These are phyloP conservation scores for Suillus decipiens DNA, from an alignment of 768 basidiomycete genomes.

Conservation along the genomic window DNA sequence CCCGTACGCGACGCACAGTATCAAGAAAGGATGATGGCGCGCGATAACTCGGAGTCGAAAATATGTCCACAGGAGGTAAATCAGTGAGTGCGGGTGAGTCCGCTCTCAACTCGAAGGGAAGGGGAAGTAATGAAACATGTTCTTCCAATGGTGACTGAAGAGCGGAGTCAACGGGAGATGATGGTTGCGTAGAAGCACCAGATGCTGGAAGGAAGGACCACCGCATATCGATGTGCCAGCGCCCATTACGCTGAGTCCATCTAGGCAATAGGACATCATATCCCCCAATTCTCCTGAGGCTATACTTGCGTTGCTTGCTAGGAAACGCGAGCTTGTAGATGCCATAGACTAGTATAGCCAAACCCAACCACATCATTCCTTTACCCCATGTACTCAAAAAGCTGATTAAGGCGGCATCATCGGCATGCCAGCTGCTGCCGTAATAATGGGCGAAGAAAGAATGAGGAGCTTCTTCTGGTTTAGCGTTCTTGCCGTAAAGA, in stretches of 20 bases:
- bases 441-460: conserved; percentile 98
- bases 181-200: conserved; percentile 39
- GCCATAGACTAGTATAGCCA: conserved; percentile 71
- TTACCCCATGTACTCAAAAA: conserved; percentile 93
- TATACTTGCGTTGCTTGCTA: conserved; percentile 59
- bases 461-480: conserved; percentile 77
- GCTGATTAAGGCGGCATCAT: conserved; percentile 96
- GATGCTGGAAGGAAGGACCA: conserved; percentile 53
- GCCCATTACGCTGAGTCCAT: conserved; percentile 66
- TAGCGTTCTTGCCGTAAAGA: conserved; percentile 97
- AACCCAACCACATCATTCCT: conserved; percentile 80
- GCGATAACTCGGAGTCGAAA: conserved; percentile 41
- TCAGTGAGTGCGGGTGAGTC: conserved; percentile 59
- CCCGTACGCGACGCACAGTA: conserved; percentile 56
- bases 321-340: conserved; percentile 57
- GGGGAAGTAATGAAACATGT: conserved; percentile 55
- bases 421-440: conserved; percentile 97
- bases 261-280: conserved; percentile 83
- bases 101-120: conserved; percentile 61
- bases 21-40: conserved; percentile 46
- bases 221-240: conserved; percentile 71
- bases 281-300: conserved; percentile 61
- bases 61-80: conserved; percentile 45
- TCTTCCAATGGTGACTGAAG: conserved; percentile 53
- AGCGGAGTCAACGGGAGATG: conserved; percentile 49